Evolutionary conservation across 257 asterid species (phyloP), one percentile per base, ranked within the genome.

Genomic region (Nicotiana sylvestris): DNA sequence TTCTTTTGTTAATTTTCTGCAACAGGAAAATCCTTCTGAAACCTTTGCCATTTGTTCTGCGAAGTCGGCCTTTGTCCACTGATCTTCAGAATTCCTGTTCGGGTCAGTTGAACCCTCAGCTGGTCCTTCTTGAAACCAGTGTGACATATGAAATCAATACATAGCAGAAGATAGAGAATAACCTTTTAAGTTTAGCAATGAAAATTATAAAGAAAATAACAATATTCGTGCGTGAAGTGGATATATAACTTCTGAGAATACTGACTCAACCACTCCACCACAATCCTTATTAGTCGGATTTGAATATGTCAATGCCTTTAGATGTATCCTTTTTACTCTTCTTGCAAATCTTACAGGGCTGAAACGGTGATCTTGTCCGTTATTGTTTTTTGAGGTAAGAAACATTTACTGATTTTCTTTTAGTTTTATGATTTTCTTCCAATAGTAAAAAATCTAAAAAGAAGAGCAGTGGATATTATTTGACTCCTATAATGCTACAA

Each of bases 61-160:
- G 81, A 86, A 6, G 85, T 15, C 15, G 76, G 67, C 6, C 97
- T 86, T 81, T 92, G 93, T 55, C 97, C 98, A 0, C 87, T 86
- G 25, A 94, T 81, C 88, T 91, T 92, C 37, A 94, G 87, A 68
- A 82, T 35, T 21, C 93, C 91, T 25, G 80, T 67, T 9, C 85
- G 78, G 88, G 88, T 88, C 64, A 91, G 84, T 83, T 88, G 90
- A 81, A 94, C 98, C 81, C 32, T 90, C 51, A 94, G 85, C 58
- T 94, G 87, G 8, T 94, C 96, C 85, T 84, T 92, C 67, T 83
- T 88, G 91, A 92, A 94, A 3, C 88, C 98, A 91, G 78, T n/a
- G 10, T 70, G 1, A n/a, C 17, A 21, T 12, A n/a, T 39, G 77
- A 39, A 10, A 69, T n/a, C 9, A 68, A 68, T 37, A 67, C 16